Conservation (phyloP, 2,329 filamentous ascomycete genomes). For the Aspergillus awamori region DNA sequence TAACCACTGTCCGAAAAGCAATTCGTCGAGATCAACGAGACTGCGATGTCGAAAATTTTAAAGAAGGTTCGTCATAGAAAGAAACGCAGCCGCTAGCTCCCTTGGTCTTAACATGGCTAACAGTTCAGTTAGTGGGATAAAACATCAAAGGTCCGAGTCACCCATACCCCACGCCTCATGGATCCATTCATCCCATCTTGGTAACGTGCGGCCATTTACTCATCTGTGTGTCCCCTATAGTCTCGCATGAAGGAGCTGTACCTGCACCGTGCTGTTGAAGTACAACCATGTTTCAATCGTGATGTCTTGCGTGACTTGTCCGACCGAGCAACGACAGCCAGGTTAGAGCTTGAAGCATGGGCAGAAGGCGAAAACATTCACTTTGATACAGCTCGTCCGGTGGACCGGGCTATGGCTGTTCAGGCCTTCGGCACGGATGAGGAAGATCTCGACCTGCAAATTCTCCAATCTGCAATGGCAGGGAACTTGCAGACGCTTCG, state of each 20-base stretch:
- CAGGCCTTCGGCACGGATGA: constrained; percentile 71
- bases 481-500: constrained; percentile 77
- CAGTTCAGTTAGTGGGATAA: constrained; percentile 77
- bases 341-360: constrained; percentile 94
- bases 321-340: constrained; percentile 93
- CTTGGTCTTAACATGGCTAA: constrained; percentile 26
- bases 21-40: constrained; percentile 98
- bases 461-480: constrained; percentile 79
- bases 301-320: constrained; percentile 96
- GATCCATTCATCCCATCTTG: background rate
- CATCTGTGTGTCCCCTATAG: constrained; percentile 46
- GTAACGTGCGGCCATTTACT: constrained; percentile 15
- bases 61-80: constrained; percentile 70
- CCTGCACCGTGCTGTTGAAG: constrained; percentile 91
- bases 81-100: background rate
- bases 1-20: constrained; percentile 59
- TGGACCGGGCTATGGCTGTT: constrained; percentile 41
- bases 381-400: constrained; percentile 62
- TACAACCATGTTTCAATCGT: constrained; percentile 97
- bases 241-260: constrained; percentile 98
- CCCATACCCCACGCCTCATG: background rate
- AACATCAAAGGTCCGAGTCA: constrained; percentile 75
- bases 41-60: constrained; percentile 95
- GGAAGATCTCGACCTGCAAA: constrained; percentile 82
- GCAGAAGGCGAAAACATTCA: constrained; percentile 93